Evolutionary conservation across 192 early-diverging fungal genomes (phyloP).

Genomic region (Dispira simplex): DNA sequence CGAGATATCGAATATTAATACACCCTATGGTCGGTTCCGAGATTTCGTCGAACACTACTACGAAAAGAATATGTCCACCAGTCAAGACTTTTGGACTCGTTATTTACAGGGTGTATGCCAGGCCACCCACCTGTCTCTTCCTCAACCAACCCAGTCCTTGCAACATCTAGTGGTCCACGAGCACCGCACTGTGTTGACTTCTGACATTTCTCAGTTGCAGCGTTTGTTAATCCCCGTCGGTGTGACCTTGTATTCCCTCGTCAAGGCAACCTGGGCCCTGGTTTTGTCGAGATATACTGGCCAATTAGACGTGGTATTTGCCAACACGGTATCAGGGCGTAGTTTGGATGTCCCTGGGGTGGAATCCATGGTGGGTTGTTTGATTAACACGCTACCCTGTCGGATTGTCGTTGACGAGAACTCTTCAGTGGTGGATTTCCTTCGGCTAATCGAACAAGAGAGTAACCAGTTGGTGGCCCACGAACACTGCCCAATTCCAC

Average conservation of each 20-base stretch:
- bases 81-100: too few relatives aligned
- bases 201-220: background rate
- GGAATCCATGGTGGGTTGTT: too few relatives aligned
- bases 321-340: background rate
- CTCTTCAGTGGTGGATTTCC: too few relatives aligned
- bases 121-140: background rate
- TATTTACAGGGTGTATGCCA: background rate
- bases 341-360: too few relatives aligned
- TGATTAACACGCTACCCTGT: too few relatives aligned
- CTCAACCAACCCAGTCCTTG: background rate
- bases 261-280: constrained; percentile 1
- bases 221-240: background rate
- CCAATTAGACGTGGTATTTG: background rate
- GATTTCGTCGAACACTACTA: too few relatives aligned
- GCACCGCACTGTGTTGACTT: too few relatives aligned
- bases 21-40: background rate
- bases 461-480: too few relatives aligned
- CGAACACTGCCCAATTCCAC: too few relatives aligned
- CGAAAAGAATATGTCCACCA: background rate
- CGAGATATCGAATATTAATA: too few relatives aligned
- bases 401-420: background rate
- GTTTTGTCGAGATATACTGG: background rate
- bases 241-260: background rate
- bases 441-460: too few relatives aligned
- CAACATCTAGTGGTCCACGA: too few relatives aligned